Base-by-base conservation (phyloP, 2,329 filamentous ascomycete species). In the Ceratocystis harringtonii region DNA sequence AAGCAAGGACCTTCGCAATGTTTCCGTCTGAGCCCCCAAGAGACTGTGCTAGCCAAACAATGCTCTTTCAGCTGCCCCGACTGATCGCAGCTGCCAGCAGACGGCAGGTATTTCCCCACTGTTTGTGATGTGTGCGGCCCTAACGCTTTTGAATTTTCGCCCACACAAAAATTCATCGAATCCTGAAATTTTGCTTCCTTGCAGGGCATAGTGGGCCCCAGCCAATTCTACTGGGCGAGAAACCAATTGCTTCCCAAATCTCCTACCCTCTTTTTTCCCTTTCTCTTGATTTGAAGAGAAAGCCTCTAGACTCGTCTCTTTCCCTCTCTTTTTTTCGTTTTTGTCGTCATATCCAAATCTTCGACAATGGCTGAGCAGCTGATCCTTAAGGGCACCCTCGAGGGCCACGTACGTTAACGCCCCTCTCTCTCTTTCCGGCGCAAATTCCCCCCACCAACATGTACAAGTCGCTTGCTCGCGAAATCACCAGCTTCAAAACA, bases 311-410 rank as follows among this genome's bases (percentile, higher is more conserved):
- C 68, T 67, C 65, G 64, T 65, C 45, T 61, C 60, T 66, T 68
- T 68, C 61, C 66, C 61, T 68, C 64, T 65, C 64, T 65, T 66
- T 66, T 66, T 65, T 65, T 61, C 63, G 60, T 65, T 62, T 62
- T 57, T 62, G 44, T 66, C 64, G 63, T 64, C 61, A 65, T 60
- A 61, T 36, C 57, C 61, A 68, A 41, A 68, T 64, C 52, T 62
- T 57, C 58, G 61, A 67, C 66, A 75, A 94, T 94, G 89, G 87
- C 88, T 84, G 89, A 94, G 85, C 88, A 92, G 85, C 84, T 94
- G 79, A 90, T 95, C 83, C 88, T 94, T 81, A 92, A 92, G 84
- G 90, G 90, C 79, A 94, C 89, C 84, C 89, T 95, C 79, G 90
- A 94, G 88, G 92, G 92, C 87, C 92, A 97, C 87, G 82, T 85